Conservation (phyloP, 495 filamentous ascomycete species). For the Hypoxylon rickii region DNA sequence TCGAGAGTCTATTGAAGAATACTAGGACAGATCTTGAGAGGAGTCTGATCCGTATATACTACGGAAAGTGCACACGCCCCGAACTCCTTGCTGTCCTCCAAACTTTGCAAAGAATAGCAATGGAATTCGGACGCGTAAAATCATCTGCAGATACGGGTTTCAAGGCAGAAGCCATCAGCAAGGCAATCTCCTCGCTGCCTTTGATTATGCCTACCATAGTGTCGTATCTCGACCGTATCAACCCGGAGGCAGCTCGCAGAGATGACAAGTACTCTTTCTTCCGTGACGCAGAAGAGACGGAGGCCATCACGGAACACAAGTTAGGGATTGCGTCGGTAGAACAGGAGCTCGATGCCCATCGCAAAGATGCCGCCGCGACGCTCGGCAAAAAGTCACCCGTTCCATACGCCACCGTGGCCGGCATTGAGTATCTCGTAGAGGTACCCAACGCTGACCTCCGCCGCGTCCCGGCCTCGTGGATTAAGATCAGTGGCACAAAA, state of each 20-base stretch:
- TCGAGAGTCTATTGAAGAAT: constrained; percentile 69
- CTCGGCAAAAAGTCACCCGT: constrained; percentile 70
- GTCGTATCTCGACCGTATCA: constrained; percentile 81
- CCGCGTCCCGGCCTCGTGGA: constrained; percentile 89
- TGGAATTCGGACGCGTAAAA: constrained; percentile 70
- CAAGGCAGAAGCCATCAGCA: constrained; percentile 67
- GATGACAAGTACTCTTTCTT: constrained; percentile 97
- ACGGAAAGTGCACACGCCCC: constrained; percentile 89
- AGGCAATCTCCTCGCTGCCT: constrained; percentile 77
- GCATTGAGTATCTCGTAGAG: constrained; percentile 94
- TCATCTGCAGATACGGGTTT: constrained; percentile 73
- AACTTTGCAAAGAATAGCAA: constrained; percentile 78
- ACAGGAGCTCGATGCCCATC: constrained; percentile 79
- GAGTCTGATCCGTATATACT: constrained; percentile 93
- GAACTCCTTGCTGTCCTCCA: constrained; percentile 87
- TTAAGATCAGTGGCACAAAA: constrained; percentile 92
- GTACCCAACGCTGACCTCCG: constrained; percentile 79
- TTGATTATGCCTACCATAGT: constrained; percentile 71
- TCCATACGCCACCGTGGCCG: constrained; percentile 77
- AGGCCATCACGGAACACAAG: constrained; percentile 84
- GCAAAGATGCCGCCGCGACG: constrained; percentile 68
- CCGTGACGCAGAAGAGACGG: constrained; percentile 80
- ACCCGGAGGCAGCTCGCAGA: constrained; percentile 75
- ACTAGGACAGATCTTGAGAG: constrained; percentile 87
- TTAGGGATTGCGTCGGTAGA: constrained; percentile 91